Evolutionary conservation across 805 yeast genomes (phyloP), one percentile per base, ranked within the genome.

Genomic region (Helenozyma rhizophorensis): DNA sequence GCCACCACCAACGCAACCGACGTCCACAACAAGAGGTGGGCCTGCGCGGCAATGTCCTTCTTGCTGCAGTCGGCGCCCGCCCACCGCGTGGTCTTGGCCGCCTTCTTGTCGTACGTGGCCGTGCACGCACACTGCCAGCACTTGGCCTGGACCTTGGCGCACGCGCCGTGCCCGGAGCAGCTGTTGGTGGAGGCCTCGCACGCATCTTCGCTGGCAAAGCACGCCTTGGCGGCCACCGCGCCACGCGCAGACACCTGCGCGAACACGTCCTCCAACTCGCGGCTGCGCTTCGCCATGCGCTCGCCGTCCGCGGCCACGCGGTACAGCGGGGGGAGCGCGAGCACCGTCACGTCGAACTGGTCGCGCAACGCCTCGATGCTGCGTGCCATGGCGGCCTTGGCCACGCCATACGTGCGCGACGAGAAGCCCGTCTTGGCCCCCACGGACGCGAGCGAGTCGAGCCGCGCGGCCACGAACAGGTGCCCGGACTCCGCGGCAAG

Each of bases 21-120:
- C 2, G 84, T 69, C 87, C 90, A 83, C 47, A 82, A 71, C 43
- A 83, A 65, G 48, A 83, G 67, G 50, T 83, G 76, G 46, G 83
- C 78, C 56, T 78, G 77, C 3, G 74, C 68, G 27, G 83, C 70
- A 38, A 82, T 69, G 48, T 84, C 89, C 47, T 67, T 68, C 69
- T 82, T 83, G 48, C 72, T 66, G 56, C 93, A 83, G 40, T 76
- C 74, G 37, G 44, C 46, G 15, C 82, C 83, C 1, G 74, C 55
- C 81, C 81, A 76, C 33, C 58, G 57, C 27, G 74, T 70, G 17
- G 80, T 74, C 37, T 62, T 61, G 23, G 64, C 62, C 10, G 62
- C 54, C 10, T 60, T 58, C 39, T 62, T 56, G 48, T 71, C 59
- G 28, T 50, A 56, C 5, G 72, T 62, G 11, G 78, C 50, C 2